These are phyloP conservation scores for Cryptococcus wingfieldii DNA, from an alignment of 1,284 basidiomycete genomes.

Conservation along the genomic window DNA sequence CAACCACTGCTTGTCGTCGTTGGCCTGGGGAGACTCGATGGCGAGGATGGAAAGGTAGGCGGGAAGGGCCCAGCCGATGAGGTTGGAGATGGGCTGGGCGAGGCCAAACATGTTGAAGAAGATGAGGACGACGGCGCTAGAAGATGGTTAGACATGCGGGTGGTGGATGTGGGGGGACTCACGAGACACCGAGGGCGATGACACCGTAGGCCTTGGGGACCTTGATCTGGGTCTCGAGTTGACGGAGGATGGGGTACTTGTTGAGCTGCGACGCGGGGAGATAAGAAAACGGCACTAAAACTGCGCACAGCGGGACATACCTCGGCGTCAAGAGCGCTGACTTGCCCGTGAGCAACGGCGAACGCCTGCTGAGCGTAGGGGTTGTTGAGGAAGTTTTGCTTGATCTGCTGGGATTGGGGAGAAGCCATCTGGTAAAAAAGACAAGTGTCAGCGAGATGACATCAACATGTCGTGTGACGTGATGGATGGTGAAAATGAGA, in stretches of 20 bases:
- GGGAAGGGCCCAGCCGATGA: conserved; percentile 51
- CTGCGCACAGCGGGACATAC: conserved; percentile 51
- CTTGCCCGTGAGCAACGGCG: conserved; percentile 68
- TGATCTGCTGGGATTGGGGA: conserved; percentile 45
- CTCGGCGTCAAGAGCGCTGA: conserved; percentile 89
- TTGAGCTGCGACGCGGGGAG: conserved; percentile 58
- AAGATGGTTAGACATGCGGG: neutral
- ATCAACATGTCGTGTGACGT: conserved; percentile 1
- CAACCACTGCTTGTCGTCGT: conserved; percentile 53
- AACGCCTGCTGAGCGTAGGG: conserved; percentile 74
- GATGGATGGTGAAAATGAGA: neutral
- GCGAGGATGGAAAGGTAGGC: conserved; percentile 51
- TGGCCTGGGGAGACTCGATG: conserved; percentile 48
- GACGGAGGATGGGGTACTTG: conserved; percentile 80
- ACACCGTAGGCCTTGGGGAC: conserved; percentile 90
- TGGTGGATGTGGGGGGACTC: conserved; percentile 14
- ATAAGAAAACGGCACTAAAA: neutral
- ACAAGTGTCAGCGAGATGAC: neutral
- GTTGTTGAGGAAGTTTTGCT: conserved; percentile 63
- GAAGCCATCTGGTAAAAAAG: conserved; percentile 35
- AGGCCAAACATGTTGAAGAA: conserved; percentile 52
- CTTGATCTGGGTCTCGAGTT: conserved; percentile 82
- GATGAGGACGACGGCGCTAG: conserved; percentile 45
- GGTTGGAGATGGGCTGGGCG: conserved; percentile 47
- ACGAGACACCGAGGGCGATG: conserved; percentile 65